Conservation (phyloP, 1,284 basidiomycete species). For the Boletus semigastroideus region DNA sequence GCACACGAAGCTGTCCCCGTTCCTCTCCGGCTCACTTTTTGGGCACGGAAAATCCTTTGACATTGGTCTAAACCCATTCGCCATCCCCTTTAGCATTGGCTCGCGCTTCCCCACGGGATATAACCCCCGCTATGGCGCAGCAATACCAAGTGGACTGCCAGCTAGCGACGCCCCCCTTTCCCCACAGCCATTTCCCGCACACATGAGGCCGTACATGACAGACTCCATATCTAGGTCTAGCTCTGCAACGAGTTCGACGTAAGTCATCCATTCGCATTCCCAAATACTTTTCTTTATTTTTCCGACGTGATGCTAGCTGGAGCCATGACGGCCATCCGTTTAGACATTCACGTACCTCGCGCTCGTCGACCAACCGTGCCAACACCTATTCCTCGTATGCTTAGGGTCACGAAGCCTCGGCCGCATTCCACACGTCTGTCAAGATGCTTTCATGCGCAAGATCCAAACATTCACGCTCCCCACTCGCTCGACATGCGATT, state of each 20-base stretch:
- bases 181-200: conserved; percentile 30
- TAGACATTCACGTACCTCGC: conserved; percentile 15
- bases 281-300: not conserved
- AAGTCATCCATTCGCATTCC: conserved; percentile 10
- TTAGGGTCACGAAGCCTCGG: conserved; percentile 9
- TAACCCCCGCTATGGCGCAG: conserved; percentile 5
- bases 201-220: conserved; percentile 18
- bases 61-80: conserved; percentile 35
- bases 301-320: conserved; percentile 26
- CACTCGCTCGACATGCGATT: conserved; percentile 17
- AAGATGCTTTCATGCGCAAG: conserved; percentile 26
- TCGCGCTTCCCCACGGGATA: conserved; percentile 10
- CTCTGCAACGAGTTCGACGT: conserved; percentile 39
- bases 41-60: conserved; percentile 22
- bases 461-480: conserved; percentile 2
- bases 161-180: conserved; percentile 27
- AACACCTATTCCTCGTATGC: conserved; percentile 23
- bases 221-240: conserved; percentile 34
- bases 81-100: conserved; percentile 29
- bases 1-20: conserved; percentile 17
- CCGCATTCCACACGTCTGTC: conserved; percentile 6
- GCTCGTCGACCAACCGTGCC: conserved; percentile 13
- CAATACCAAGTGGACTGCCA: conserved; percentile 15
- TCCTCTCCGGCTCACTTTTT: conserved; percentile 7
- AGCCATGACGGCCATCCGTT: conserved; percentile 28